Percentiles rank a stretch among this genome's conserved stretches.
phyloP scores from a whole-genome alignment of 2,329 filamentous ascomycete genomes.

The Cercospora sp. region DNA sequence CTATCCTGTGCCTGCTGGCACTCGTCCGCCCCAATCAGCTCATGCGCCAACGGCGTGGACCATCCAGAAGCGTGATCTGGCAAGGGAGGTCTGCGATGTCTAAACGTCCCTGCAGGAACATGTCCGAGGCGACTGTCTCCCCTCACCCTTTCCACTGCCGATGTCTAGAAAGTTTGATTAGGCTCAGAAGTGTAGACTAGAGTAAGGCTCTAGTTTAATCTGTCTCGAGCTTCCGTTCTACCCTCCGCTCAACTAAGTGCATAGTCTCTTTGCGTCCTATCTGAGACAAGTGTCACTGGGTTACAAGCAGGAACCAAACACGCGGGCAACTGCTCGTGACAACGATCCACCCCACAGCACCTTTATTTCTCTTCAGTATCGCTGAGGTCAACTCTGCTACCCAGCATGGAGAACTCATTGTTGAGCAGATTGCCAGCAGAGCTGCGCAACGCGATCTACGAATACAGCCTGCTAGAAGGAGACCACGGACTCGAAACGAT shows the following conservation, averaged over 20 bases:
- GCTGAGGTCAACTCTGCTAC: not conserved
- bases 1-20: conserved; percentile 1
- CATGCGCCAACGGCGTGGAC: not conserved
- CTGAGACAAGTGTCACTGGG: not conserved
- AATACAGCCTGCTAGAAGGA: conserved; percentile 20
- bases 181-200: not conserved
- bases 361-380: not conserved
- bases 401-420: not conserved
- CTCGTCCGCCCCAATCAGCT: not conserved
- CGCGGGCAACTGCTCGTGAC: not conserved
- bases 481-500: conserved; percentile 12
- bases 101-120: conserved; percentile 1
- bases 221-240: not conserved
- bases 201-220: not conserved
- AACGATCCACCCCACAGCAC: not conserved
- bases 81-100: not conserved
- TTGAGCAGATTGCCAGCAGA: conserved; percentile 14
- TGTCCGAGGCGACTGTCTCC: not conserved
- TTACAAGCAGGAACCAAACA: not conserved
- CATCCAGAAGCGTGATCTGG: not conserved
- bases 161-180: not conserved
- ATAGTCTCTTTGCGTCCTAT: not conserved
- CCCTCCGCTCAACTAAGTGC: not conserved
- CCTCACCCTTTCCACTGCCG: not conserved
- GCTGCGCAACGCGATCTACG: conserved; percentile 25